A percentile compares a stretch with the other conserved stretches of the same genome.
Conservation (phyloP, 208 protist genomes). For the Leishmania mexicana region DNA sequence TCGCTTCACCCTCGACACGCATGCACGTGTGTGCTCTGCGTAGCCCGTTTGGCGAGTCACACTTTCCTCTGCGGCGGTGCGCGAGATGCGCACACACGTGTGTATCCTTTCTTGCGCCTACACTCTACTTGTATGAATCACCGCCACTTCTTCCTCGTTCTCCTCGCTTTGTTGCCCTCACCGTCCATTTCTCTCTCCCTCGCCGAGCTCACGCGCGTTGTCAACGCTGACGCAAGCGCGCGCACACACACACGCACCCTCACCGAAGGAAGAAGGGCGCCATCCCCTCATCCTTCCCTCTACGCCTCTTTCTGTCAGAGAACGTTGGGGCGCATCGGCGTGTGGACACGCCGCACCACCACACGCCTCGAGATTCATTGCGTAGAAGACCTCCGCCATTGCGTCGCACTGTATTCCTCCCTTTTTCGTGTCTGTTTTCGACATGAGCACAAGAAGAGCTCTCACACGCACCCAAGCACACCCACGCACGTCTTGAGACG, state of each 20-base stretch:
- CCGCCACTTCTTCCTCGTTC: too few relatives aligned
- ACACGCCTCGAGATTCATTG: neutral
- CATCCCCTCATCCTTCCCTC: neutral
- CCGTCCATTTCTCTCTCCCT: neutral
- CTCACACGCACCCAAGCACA: neutral
- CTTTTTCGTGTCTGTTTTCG: neutral
- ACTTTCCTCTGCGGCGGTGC: neutral
- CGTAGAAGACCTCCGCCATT: neutral
- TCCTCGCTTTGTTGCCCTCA: neutral
- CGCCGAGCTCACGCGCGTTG: neutral
- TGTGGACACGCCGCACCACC: neutral
- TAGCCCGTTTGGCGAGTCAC: neutral
- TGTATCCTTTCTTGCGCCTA: neutral
- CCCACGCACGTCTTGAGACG: constrained; percentile 5
- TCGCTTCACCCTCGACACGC: neutral
- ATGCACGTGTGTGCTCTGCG: neutral
- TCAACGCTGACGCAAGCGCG: neutral
- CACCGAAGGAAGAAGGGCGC: neutral
- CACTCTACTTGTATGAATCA: neutral
- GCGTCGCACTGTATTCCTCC: neutral
- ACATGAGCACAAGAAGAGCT: neutral
- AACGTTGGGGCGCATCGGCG: neutral
- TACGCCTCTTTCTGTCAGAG: neutral
- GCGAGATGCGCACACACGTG: neutral
- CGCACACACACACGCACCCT: neutral